Evolutionary conservation across 2,329 filamentous ascomycete species (phyloP).

Genomic region (Fusarium dimerum): DNA sequence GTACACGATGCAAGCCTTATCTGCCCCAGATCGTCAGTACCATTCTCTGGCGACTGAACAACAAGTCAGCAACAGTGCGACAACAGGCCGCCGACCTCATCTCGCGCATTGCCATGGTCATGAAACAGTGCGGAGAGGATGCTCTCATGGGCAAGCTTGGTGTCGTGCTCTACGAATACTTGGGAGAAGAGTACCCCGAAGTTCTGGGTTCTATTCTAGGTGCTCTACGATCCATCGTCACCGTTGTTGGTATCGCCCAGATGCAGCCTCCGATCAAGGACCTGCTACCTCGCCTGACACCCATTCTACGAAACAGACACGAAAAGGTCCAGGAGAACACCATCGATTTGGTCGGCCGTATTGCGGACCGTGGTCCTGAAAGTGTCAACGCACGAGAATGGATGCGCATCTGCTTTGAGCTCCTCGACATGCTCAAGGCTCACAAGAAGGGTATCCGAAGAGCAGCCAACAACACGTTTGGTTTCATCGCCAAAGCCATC

Average conservation of each 20-base stretch:
- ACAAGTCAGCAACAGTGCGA: slow-evolving; percentile 94
- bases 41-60: slow-evolving; percentile 94
- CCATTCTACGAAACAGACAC: slow-evolving; percentile 97
- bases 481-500: slow-evolving; percentile 99
- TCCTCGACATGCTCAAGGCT: slow-evolving; percentile 98
- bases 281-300: slow-evolving; percentile 88
- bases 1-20: slow-evolving; percentile 92
- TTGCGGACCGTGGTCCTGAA: slow-evolving; percentile 94
- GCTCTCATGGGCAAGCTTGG: slow-evolving; percentile 93
- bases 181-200: slow-evolving; percentile 98
- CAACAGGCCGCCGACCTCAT: slow-evolving; percentile 97
- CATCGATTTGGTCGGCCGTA: slow-evolving; percentile 95
- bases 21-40: slow-evolving; percentile 96
- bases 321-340: slow-evolving; percentile 99
- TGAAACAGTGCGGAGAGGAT: slow-evolving; percentile 98
- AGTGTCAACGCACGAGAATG: slow-evolving; percentile 96
- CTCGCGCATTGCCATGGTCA: slow-evolving; percentile 95
- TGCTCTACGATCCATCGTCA: slow-evolving; percentile 92
- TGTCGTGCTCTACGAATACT: slow-evolving; percentile 93
- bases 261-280: slow-evolving; percentile 99
- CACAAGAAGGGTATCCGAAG: slow-evolving; percentile 99
- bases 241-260: slow-evolving; percentile 94
- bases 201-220: slow-evolving; percentile 96
- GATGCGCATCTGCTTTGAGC: slow-evolving; percentile 99
- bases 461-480: slow-evolving; percentile 98